Percentiles rank a stretch among this genome's conserved stretches.
Conservation (phyloP, 495 filamentous ascomycete species). For the Stereocaulon alpinum region DNA sequence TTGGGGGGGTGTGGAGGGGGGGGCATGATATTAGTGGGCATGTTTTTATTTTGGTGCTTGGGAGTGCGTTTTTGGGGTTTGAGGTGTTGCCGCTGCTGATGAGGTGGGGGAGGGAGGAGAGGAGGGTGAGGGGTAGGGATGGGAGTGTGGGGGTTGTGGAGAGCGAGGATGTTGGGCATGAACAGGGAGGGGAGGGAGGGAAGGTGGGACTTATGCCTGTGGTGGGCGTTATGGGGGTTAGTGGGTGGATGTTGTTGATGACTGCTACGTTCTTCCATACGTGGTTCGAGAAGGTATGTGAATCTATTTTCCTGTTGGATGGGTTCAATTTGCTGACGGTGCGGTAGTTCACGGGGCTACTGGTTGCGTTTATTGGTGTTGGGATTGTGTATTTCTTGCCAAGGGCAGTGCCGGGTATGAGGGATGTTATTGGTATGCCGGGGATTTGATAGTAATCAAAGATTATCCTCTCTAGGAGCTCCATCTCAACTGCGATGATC, state of each 20-base stretch:
- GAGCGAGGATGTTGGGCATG: conserved; percentile 28
- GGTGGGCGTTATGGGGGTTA: background rate
- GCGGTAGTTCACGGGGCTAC: conserved; percentile 47
- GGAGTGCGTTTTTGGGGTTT: conserved; percentile 40
- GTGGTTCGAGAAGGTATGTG: conserved; percentile 86
- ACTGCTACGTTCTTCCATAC: conserved; percentile 60
- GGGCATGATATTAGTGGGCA: conserved; percentile 62
- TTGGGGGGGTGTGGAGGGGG: conserved; percentile 1
- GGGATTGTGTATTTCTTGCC: conserved; percentile 73
- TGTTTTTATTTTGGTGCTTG: conserved; percentile 74
- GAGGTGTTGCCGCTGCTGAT: conserved; percentile 50
- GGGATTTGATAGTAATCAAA: conserved; percentile 43
- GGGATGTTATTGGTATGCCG: conserved; percentile 62
- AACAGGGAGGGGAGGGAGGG: background rate
- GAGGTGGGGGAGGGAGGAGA: conserved; percentile 64
- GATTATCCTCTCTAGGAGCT: background rate
- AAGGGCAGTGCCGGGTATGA: conserved; percentile 49
- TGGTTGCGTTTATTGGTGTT: conserved; percentile 56
- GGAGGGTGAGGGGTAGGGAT: conserved; percentile 65
- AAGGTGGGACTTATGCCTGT: background rate
- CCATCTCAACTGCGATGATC: too few relatives aligned
- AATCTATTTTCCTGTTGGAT: background rate
- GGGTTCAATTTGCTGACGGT: conserved; percentile 20
- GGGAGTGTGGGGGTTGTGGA: conserved; percentile 64
- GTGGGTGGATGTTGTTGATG: conserved; percentile 7